Base-by-base conservation (phyloP, 257 asterid species). In the Parsonsia alboflavescens region DNA sequence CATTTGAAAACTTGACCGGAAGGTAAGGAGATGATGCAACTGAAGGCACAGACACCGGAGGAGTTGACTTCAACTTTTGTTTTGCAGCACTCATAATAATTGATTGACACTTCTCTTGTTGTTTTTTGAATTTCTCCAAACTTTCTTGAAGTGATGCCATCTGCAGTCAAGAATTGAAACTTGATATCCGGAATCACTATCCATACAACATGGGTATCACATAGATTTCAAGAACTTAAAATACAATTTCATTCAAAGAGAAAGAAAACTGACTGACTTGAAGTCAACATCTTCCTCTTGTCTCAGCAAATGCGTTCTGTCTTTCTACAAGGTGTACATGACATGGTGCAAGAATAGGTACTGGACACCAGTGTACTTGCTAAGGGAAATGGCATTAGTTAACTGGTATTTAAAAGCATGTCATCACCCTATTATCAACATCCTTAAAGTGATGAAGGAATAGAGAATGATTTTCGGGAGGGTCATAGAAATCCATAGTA, bases 1-100 rank as follows among this genome's bases (percentile, higher is more conserved):
- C 93, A 76, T 85, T 88, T 4, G 98, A 95, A 84, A 95, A 95
- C 80, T 92, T 92, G 78, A 88, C 61, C 41, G 86, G 84, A 61
- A 88, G 58, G 45, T 86, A 89, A 76, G 87, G 79, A 80, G 96
- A 83, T 59, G 91, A 70, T 41, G 76, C 52, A 71, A 78, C 68
- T 9, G 84, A 74, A 2, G 74, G 44, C 1, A 17, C 62, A 70
- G 45, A 15, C 73, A 79, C 87, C 28, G 90, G 85, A 62, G 88
- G 49, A 24, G 85, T 62, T n/a, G 71, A 46, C 49, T 53, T 65
- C 11, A 56, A 39, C 24, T 71, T 77, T 72, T 72, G 81, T 44
- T 54, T 66, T 19, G 73, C 81, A 3, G 72, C 56, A 62, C 72
- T 77, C 1, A 65, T 39, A 46, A 78, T 66, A 4, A 59, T 66